These are phyloP conservation scores for Paecilomyces formosus DNA, from an alignment of 2,329 filamentous ascomycete species.

Conservation along the genomic window DNA sequence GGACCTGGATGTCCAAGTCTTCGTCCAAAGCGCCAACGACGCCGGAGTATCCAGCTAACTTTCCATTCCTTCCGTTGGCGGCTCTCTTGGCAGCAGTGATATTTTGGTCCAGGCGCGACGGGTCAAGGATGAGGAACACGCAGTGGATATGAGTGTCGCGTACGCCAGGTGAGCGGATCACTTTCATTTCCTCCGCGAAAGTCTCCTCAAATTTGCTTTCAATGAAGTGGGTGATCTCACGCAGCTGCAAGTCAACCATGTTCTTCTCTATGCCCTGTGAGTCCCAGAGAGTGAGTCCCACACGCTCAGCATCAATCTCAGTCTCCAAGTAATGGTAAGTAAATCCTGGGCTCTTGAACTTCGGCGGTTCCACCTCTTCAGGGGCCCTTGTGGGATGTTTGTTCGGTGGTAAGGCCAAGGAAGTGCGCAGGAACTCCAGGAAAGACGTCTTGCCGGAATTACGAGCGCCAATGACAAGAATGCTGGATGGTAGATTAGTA, in stretches of 20 bases:
- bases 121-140: conserved; percentile 86
- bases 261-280: conserved; percentile 92
- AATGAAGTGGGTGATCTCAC: conserved; percentile 84
- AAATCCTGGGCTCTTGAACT: conserved; percentile 57
- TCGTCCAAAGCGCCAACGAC: conserved; percentile 69
- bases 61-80: conserved; percentile 47
- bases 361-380: conserved; percentile 50
- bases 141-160: conserved; percentile 97
- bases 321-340: conserved; percentile 87
- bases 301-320: conserved; percentile 83
- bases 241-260: conserved; percentile 85
- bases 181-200: conserved; percentile 95
- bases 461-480: conserved; percentile 81
- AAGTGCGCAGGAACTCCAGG: conserved; percentile 86
- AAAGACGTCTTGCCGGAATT: conserved; percentile 93
- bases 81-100: conserved; percentile 59
- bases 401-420: conserved; percentile 72
- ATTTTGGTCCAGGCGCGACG: conserved; percentile 74
- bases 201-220: conserved; percentile 99
- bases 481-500: conserved; percentile 44
- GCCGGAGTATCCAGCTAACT: conserved; percentile 28
- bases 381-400: conserved; percentile 56
- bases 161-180: conserved; percentile 82
- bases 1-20: conserved; percentile 80
- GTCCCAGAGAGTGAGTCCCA: conserved; percentile 94